A percentile compares a stretch with the other conserved stretches of the same genome.
Conservation (phyloP, 148 eudicot genomes). For the Heliosperma pusillum region DNA sequence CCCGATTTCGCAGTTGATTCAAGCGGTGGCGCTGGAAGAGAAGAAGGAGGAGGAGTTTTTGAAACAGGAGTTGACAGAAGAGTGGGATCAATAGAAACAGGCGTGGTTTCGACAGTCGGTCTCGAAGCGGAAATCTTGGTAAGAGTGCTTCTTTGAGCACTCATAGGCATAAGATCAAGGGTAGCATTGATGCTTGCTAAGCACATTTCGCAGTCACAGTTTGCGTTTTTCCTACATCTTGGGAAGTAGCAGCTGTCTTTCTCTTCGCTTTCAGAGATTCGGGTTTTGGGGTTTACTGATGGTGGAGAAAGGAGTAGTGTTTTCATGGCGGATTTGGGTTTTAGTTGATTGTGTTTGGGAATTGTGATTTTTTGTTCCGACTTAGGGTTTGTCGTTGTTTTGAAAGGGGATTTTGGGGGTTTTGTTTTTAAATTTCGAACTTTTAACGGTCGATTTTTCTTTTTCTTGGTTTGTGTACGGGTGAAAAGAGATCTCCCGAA, state of each 20-base stretch:
- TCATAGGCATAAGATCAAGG: constrained; percentile 58
- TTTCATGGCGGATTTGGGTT: constrained; percentile 17
- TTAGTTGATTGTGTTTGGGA: neutral
- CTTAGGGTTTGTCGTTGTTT: constrained; percentile 12
- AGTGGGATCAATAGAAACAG: constrained; percentile 37
- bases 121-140: constrained; percentile 39
- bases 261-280: constrained; percentile 8
- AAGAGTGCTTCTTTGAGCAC: constrained; percentile 36
- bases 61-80: constrained; percentile 42
- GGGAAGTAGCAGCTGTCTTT: constrained; percentile 48
- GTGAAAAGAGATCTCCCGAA: too few species aligned
- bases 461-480: too few species aligned
- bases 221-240: constrained; percentile 66
- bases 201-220: constrained; percentile 65
- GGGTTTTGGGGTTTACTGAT: constrained; percentile 10
- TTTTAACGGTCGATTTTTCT: neutral
- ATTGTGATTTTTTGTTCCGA: neutral
- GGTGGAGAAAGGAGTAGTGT: constrained; percentile 17
- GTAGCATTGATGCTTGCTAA: constrained; percentile 67
- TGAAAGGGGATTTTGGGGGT: neutral
- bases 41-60: neutral
- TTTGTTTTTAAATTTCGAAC: neutral
- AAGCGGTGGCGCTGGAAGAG: neutral
- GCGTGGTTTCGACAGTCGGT: constrained; percentile 30
- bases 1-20: constrained; percentile 24